A percentile compares a stretch with the other conserved stretches of the same genome.
Evolutionary conservation across 2,329 filamentous ascomycete genomes (phyloP).

Genomic region (Cryoendolithus antarcticus): DNA sequence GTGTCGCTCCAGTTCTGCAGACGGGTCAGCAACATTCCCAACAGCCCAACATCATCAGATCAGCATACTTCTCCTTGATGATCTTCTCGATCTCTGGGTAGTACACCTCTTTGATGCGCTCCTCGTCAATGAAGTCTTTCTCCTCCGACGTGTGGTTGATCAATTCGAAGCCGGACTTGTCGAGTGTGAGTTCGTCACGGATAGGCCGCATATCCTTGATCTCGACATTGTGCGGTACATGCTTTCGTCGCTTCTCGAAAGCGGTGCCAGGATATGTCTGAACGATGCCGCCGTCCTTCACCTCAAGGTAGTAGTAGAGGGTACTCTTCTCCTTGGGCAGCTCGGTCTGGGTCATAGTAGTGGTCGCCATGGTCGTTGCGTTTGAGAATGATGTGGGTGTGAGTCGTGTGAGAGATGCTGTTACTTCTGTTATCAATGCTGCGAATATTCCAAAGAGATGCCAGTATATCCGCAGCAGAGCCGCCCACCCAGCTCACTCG

Average conservation of each 20-base stretch:
- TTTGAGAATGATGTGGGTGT: too few relatives aligned
- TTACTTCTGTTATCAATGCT: too few relatives aligned
- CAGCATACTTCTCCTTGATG: conserved; percentile 25
- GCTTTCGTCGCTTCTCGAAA: conserved; percentile 7
- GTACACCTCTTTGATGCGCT: conserved; percentile 22
- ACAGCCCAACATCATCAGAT: neutral
- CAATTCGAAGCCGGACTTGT: conserved; percentile 21
- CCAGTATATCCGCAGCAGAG: too few relatives aligned
- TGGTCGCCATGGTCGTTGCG: too few relatives aligned
- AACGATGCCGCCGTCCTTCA: conserved; percentile 6
- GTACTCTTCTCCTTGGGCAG: conserved; percentile 4
- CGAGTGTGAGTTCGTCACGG: conserved; percentile 7
- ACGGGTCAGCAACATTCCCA: too few relatives aligned
- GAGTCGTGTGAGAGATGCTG: too few relatives aligned
- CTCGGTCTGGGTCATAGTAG: neutral
- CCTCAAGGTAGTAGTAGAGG: conserved; percentile 9
- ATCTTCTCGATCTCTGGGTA: conserved; percentile 25
- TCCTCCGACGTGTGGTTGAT: conserved; percentile 19
- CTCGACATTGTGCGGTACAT: conserved; percentile 4
- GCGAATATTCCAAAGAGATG: too few relatives aligned
- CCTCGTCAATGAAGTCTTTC: conserved; percentile 25
- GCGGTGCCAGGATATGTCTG: conserved; percentile 9
- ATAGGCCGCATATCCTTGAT: conserved; percentile 5
- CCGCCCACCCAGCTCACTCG: too few relatives aligned
- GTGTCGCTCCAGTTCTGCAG: conserved; percentile 5